phyloP scores from a whole-genome alignment of 345 rosid species.

The Angophora floribunda region DNA sequence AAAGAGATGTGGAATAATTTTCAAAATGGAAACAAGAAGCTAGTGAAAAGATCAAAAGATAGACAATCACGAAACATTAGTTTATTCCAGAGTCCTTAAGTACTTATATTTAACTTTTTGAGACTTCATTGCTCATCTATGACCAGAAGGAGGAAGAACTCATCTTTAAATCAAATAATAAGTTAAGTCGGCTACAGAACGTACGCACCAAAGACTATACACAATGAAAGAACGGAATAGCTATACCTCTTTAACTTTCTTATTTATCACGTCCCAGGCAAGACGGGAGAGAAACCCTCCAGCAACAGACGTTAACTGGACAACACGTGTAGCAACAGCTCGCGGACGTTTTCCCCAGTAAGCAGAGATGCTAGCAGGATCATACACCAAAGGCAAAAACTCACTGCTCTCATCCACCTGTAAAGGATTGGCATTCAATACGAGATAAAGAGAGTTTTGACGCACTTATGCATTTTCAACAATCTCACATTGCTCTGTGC shows the following conservation, averaged over 20 bases:
- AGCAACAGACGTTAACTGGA: slow-evolving; percentile 81
- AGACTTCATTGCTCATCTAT: not conserved
- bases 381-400: slow-evolving; percentile 85
- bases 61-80: not conserved
- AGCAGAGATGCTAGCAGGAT: slow-evolving; percentile 74
- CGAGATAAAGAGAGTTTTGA: not conserved
- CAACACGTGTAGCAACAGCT: slow-evolving; percentile 75
- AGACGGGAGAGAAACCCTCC: slow-evolving; percentile 91
- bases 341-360: slow-evolving; percentile 98
- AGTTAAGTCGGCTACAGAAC: not conserved
- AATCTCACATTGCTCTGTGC: not conserved
- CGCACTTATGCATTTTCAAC: not conserved
- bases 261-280: slow-evolving; percentile 61
- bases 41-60: not conserved
- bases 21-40: not conserved
- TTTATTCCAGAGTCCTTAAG: not conserved
- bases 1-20: not conserved
- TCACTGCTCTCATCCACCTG: slow-evolving; percentile 90
- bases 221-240: not conserved
- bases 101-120: not conserved
- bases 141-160: not conserved
- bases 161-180: not conserved
- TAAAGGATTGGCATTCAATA: not conserved
- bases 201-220: not conserved
- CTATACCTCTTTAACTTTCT: slow-evolving; percentile 77